Base-by-base conservation (phyloP, 805 yeast species). In the Barnettozyma siamensis region DNA sequence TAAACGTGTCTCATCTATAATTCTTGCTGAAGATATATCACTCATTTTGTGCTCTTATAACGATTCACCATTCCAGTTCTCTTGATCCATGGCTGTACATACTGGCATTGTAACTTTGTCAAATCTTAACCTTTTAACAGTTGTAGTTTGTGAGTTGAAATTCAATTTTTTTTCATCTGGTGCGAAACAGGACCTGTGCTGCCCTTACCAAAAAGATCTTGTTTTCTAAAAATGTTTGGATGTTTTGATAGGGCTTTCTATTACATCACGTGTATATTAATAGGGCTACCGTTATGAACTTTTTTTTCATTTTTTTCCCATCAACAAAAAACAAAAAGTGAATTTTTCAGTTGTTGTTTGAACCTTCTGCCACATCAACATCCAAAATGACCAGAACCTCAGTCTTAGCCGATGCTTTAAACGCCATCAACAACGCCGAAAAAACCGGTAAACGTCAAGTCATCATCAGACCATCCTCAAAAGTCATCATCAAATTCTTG, bases 371-470 rank as follows among this genome's bases (percentile, higher is more conserved):
- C 12, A 26, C 29, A 16, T 19, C 38, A 31, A 26, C 19, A 6
- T 33, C 17, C 36, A 77, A 66, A 68, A 88, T 89, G 97, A 87
- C 96, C 72, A 89, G 97, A 79, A 80, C 96, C 59, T 89, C 97
- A 63, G 97, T 86, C 73, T 85, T 89, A 72, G 96, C 96, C 69
- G 97, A 89, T 78, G 97, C 97, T 69, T 83, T 89, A 65, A 89
- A 89, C 76, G 83, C 96, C 64, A 89, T 89, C 75, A 88, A 88
- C 93, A 89, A 89, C 75, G 97, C 97, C 75, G 96, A 89, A 78
- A 89, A 88, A 78, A 83, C 96, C 75, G 97, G 97, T 75, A 89
- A 89, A 81, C 86, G 97, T 78, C 97, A 89, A 78, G 97, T 89
- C 64, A 75, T 89, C 70, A 84, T 89, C 76, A 86, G 96, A 82